Conservation (phyloP, 495 filamentous ascomycete genomes). For the Physcia stellaris region DNA sequence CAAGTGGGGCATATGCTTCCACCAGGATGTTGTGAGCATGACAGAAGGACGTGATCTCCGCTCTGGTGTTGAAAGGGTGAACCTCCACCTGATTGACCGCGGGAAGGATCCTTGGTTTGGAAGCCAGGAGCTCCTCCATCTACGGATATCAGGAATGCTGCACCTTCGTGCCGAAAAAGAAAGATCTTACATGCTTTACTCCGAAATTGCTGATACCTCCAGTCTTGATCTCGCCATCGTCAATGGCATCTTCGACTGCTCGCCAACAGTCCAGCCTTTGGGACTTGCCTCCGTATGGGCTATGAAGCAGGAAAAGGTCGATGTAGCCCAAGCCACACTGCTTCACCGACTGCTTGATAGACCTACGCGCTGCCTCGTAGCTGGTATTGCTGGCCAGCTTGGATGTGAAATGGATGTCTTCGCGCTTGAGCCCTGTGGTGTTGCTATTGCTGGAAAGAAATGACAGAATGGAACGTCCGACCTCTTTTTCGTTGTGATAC, state of each 20-base stretch:
- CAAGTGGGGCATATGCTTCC: slow-evolving; percentile 53
- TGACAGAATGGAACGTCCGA: slow-evolving; percentile 39
- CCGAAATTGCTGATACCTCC: slow-evolving; percentile 59
- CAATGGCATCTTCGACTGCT: slow-evolving; percentile 51
- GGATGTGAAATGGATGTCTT: slow-evolving; percentile 54
- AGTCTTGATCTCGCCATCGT: slow-evolving; percentile 42
- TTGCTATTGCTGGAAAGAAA: slow-evolving; percentile 32
- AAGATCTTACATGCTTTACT: slow-evolving; percentile 41
- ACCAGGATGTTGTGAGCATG: slow-evolving; percentile 39
- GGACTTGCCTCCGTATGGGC: slow-evolving; percentile 46
- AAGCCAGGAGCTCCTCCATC: slow-evolving; percentile 48
- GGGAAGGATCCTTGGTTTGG: slow-evolving; percentile 35
- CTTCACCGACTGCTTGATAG: slow-evolving; percentile 41
- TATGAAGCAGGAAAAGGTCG: slow-evolving; percentile 57
- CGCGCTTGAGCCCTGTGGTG: slow-evolving; percentile 30
- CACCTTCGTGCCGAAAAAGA: neutral
- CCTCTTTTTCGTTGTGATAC: slow-evolving; percentile 49
- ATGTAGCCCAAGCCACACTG: slow-evolving; percentile 48
- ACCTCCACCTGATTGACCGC: slow-evolving; percentile 58
- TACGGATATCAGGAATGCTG: neutral
- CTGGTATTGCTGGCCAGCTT: slow-evolving; percentile 44
- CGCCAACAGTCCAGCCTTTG: slow-evolving; percentile 48
- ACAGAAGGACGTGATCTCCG: slow-evolving; percentile 41
- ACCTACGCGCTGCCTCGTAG: slow-evolving; percentile 41
- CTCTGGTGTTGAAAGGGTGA: slow-evolving; percentile 54